Conservation (phyloP, 2,329 filamentous ascomycete genomes). For the Colletotrichum coccodes region DNA sequence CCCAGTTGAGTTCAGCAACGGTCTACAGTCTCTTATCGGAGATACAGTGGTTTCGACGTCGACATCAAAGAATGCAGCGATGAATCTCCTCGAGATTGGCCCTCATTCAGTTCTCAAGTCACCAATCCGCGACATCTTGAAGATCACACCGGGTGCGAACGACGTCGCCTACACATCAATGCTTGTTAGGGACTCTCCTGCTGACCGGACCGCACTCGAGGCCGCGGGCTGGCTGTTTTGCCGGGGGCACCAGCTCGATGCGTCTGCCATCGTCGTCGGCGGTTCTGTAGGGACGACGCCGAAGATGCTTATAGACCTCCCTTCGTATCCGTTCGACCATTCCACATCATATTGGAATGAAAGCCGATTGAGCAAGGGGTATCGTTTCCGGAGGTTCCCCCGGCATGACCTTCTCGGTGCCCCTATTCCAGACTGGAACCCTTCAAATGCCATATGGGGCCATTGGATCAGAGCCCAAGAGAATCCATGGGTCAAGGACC, state of each 20-base stretch:
- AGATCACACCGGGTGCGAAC: not conserved
- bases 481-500: conserved; percentile 57
- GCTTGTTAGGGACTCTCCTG: too few relatives aligned
- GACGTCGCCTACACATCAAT: too few relatives aligned
- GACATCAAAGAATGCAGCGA: not conserved
- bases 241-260: not conserved
- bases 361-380: conserved; percentile 12
- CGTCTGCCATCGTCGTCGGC: not conserved
- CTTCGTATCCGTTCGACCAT: conserved; percentile 31
- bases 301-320: conserved; percentile 28
- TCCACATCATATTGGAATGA: conserved; percentile 10
- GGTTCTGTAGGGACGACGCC: not conserved
- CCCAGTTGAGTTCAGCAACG: not conserved
- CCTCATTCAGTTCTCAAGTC: conserved; percentile 13
- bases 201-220: not conserved
- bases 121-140: not conserved
- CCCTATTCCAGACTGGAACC: conserved; percentile 2
- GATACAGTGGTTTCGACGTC: too few relatives aligned
- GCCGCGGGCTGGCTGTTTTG: not conserved
- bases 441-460: conserved; percentile 10
- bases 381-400: conserved; percentile 5
- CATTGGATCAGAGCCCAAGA: conserved; percentile 39
- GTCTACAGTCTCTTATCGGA: conserved; percentile 3
- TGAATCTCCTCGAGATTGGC: conserved; percentile 13
- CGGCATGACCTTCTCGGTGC: conserved; percentile 21